Evolutionary conservation across 768 basidiomycete genomes (phyloP).

Genomic region (Boletus reticulatus): DNA sequence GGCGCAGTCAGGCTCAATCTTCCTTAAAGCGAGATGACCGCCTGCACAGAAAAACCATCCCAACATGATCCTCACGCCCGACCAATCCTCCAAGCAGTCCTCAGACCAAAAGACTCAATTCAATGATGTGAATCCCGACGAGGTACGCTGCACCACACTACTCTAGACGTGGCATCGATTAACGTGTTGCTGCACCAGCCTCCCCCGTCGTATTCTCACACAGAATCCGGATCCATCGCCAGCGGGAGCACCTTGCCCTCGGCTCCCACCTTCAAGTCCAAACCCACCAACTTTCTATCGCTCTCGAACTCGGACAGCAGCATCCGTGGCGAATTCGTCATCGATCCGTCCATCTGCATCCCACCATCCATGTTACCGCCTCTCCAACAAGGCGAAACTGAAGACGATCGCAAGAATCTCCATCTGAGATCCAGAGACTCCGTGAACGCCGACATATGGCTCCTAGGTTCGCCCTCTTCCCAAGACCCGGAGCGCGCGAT

Average conservation of each 20-base stretch:
- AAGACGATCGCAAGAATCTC: constrained; percentile 40
- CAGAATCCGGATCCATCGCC: background rate
- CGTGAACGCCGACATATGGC: constrained; percentile 40
- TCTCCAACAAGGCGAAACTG: constrained; percentile 33
- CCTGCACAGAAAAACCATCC: too few species aligned
- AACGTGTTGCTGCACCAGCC: constrained; percentile 4
- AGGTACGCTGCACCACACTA: background rate
- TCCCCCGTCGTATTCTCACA: constrained; percentile 22
- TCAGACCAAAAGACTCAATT: background rate
- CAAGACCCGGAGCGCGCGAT: background rate
- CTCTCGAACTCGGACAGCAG: constrained; percentile 1
- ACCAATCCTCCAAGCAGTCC: background rate
- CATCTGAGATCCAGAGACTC: constrained; percentile 29
- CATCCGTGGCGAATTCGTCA: constrained; percentile 36
- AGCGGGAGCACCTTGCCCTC: background rate
- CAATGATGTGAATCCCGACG: background rate
- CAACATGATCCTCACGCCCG: constrained; percentile 8
- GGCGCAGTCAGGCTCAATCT: too few species aligned
- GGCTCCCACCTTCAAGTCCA: constrained; percentile 20
- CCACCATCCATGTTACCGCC: constrained; percentile 41
- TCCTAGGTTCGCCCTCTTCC: constrained; percentile 16
- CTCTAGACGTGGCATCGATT: background rate
- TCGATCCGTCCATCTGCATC: constrained; percentile 42
- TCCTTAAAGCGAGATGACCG: too few species aligned
- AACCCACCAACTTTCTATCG: constrained; percentile 27